Evolutionary conservation across 139 green algal species (phyloP), one percentile per base, ranked within the genome.

Genomic region (Haematococcus sp.): DNA sequence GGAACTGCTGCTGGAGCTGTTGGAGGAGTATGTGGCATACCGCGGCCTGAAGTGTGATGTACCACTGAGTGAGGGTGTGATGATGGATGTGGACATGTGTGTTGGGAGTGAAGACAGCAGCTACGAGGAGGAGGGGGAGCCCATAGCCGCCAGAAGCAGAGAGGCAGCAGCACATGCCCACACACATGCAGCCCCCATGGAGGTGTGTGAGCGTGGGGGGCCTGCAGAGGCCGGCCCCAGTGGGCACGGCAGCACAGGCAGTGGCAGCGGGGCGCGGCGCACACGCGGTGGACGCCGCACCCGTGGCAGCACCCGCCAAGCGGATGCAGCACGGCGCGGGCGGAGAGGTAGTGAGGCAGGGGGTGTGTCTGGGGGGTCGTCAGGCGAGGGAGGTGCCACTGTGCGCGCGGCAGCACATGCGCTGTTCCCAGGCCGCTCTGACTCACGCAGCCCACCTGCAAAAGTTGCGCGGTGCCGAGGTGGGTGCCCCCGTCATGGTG

Each of bases 1-100:
- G 23, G 60, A 71, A 22, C 31, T 59, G 51, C 23, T 67, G 40
- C 72, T 75, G 40, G 68, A 69, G 17, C 61, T 84, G 61, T 35
- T 61, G 7, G 60, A 77, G 27, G 44, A 69, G 34, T 77, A 70
- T 46, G 66, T 64, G 35, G 23, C 15, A 3, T 56, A 54, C 49
- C 58, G 66, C 54, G 44, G 73, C 2, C 64, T 78, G 52, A 30
- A 40, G 15, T 25, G 27, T n/a, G 25, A 3, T 60, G 13, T 25
- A 25, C 27, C 27, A n/a, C 59, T 13, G 54, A 9, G 4, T 11
- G 40, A 49, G 7, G 40, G 40, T 49, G 40, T 49, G 40, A 49
- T 49, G 40, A 49, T 49, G 40, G 40, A 49, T 7, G 40, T 49
- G 40, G 40, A 49, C 40, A 11, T 49, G 40, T 49, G 40, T 49